These are phyloP conservation scores for Nitzschia sp. DNA, from an alignment of 108 stramenopile species.

Conservation along the genomic window DNA sequence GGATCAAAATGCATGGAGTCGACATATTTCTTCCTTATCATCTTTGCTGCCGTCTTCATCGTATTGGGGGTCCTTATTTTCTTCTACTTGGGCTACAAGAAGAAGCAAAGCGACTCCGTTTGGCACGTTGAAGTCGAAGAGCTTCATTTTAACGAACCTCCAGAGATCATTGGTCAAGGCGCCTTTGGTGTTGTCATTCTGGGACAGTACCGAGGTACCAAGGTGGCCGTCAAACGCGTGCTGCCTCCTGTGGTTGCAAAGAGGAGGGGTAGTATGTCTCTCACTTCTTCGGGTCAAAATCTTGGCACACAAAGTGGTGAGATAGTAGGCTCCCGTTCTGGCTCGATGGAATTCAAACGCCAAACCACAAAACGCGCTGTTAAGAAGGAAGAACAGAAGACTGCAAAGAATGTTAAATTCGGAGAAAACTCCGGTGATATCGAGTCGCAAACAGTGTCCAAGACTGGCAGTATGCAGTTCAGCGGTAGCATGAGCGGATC, in stretches of 20 bases:
- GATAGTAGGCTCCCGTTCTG: background rate
- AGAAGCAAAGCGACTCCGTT: constrained; percentile 12
- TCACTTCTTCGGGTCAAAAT: background rate
- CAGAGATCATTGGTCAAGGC: constrained; percentile 39
- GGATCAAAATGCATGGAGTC: constrained; percentile 1
- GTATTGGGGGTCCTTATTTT: background rate
- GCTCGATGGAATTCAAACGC: background rate
- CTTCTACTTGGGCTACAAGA: constrained; percentile 15
- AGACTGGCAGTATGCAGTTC: constrained; percentile 43
- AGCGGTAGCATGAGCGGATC: constrained; percentile 33
- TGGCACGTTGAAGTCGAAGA: constrained; percentile 31
- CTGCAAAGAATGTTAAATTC: background rate
- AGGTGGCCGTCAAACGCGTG: constrained; percentile 38
- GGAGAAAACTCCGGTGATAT: background rate
- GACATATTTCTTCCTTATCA: constrained; percentile 10
- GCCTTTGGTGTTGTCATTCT: constrained; percentile 43
- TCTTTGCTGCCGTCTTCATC: background rate
- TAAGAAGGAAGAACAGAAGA: background rate
- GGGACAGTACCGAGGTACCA: constrained; percentile 45
- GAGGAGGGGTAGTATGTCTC: background rate
- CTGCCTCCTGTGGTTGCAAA: constrained; percentile 13
- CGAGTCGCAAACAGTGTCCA: background rate
- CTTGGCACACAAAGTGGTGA: background rate
- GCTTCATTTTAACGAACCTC: constrained; percentile 28
- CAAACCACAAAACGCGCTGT: too few relatives aligned